A percentile compares a stretch with the other conserved stretches of the same genome.
These are phyloP conservation scores for Acmispon strigosus DNA, from an alignment of 306 rosid genomes.

Conservation along the genomic window DNA sequence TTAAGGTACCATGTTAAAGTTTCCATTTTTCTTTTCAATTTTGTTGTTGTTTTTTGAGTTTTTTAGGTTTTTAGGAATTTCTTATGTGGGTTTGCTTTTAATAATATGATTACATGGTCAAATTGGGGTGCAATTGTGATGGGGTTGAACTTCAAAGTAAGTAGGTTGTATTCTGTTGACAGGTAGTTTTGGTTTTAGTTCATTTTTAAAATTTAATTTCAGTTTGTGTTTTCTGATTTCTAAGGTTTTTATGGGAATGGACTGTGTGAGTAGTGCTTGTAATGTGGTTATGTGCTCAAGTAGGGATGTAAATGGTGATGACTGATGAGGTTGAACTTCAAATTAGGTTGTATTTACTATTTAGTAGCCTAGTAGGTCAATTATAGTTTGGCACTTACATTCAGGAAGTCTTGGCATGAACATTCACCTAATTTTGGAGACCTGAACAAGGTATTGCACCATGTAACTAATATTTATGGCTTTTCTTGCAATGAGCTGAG, in stretches of 20 bases:
- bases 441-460: background rate
- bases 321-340: background rate
- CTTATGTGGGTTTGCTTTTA: background rate
- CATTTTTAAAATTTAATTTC: background rate
- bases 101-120: background rate
- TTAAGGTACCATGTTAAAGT: constrained; percentile 40
- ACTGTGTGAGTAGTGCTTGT: background rate
- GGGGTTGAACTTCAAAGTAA: background rate
- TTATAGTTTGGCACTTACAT: constrained; percentile 2
- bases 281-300: background rate
- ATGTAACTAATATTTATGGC: background rate
- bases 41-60: background rate
- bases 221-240: background rate
- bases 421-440: background rate
- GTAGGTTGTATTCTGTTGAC: background rate
- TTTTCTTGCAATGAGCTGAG: background rate
- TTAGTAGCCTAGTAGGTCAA: background rate
- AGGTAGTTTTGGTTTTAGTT: background rate
- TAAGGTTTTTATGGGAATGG: background rate
- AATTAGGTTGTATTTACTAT: constrained; percentile 1
- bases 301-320: background rate
- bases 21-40: background rate
- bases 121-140: background rate
- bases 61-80: background rate
- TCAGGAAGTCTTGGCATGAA: background rate